A percentile compares a stretch with the other conserved stretches of the same genome.
phyloP scores from a whole-genome alignment of 1,139 yeast species.

The Suhomyces coccinellae region DNA sequence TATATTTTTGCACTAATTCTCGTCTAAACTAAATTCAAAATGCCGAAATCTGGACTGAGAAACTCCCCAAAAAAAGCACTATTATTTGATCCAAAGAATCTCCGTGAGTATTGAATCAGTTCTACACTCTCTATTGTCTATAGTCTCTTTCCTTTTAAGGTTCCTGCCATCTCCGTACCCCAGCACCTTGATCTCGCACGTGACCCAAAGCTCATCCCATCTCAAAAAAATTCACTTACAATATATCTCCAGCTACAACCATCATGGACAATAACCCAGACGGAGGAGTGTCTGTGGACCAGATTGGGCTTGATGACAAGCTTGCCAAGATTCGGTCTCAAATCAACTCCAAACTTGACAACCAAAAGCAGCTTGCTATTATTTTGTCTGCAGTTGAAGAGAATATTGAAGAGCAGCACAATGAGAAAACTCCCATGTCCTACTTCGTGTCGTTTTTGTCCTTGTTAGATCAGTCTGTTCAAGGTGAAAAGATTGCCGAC shows the following conservation, averaged over 20 bases:
- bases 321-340: constrained; percentile 71
- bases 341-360: constrained; percentile 70
- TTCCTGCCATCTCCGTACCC: background rate
- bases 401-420: constrained; percentile 70
- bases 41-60: too few species aligned
- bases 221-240: constrained; percentile 6
- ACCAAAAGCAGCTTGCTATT: constrained; percentile 73
- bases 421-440: constrained; percentile 61
- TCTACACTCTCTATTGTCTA: background rate
- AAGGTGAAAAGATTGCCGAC: constrained; percentile 56
- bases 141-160: background rate
- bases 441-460: constrained; percentile 85
- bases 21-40: too few species aligned
- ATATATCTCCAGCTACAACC: background rate
- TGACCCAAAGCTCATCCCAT: constrained; percentile 11
- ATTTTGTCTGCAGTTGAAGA: constrained; percentile 90
- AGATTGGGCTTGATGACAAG: constrained; percentile 62
- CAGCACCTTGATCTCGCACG: constrained; percentile 4
- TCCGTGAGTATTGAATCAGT: too few species aligned
- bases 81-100: too few species aligned
- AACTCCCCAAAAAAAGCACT: too few species aligned
- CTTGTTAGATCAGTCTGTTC: constrained; percentile 72
- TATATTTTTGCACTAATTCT: too few species aligned
- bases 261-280: constrained; percentile 16
- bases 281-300: constrained; percentile 25